Evolutionary conservation across 805 yeast species (phyloP), one percentile per base, ranked within the genome.

Genomic region (Hanseniaspora hatyaiensis): DNA sequence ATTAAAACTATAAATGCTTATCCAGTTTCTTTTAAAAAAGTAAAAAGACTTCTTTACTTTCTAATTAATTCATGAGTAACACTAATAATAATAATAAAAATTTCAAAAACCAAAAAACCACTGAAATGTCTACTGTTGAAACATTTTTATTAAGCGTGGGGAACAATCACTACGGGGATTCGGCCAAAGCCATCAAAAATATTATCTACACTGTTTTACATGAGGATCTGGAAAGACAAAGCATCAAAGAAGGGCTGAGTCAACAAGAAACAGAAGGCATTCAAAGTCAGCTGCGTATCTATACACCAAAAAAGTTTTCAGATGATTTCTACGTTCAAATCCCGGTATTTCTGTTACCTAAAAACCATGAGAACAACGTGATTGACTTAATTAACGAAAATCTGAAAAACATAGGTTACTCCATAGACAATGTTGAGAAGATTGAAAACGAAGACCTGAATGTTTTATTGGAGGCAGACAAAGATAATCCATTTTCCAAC

Each of bases 151-250:
- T 44, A 6, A 32, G 26, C 15, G 34, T 45, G 3, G 34, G 31
- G n/a, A 44, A 43, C 50, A 42, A 49, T 32, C 50, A 34, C 45
- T 23, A 40, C 39, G 24, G 43, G 31, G 9, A 49, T 50, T 45
- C 52, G 51, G 54, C 31, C 37, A 31, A 49, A 51, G 19, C 53
- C 49, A 52, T 37, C 9, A 44, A 44, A 44, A 36, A 24, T 18
- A 26, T 28, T 8, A 36, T 44, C 3, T 30, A 36, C 24, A 39
- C 31, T 6, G 36, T 30, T 16, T 20, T 44, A 13, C 41, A 44
- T 22, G 33, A 20, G 16, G 26, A 19, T 12, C 13, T 44, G 4
- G 48, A 44, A 8, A 23, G 28, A n/a, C 18, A 20, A 18, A 36
- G 40, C 15, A 5, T 12, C 24, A 23, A 19, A 15, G 40, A 36